A percentile compares a stretch with the other conserved stretches of the same genome.
Conservation (phyloP, 2,329 filamentous ascomycete genomes). For the Amesomyces nigricolor region DNA sequence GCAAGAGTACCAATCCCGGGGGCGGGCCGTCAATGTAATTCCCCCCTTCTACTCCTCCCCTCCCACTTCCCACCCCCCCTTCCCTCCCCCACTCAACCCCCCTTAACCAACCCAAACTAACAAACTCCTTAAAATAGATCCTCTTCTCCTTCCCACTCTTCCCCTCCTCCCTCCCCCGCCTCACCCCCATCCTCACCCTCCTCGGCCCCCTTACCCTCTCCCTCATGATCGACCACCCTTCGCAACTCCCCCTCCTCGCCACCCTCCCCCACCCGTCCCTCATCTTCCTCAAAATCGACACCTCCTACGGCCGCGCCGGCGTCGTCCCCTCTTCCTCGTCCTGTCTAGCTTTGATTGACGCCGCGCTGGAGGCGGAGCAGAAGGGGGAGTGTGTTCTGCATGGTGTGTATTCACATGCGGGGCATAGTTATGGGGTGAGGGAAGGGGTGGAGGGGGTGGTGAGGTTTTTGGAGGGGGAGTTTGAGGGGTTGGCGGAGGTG, state of each 20-base stretch:
- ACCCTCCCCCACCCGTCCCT: constrained; percentile 40
- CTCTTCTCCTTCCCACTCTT: constrained; percentile 69
- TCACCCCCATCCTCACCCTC: constrained; percentile 49
- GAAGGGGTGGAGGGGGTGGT: constrained; percentile 52
- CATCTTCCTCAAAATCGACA: constrained; percentile 69
- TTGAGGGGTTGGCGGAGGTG: constrained; percentile 47
- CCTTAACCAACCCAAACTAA: constrained; percentile 27
- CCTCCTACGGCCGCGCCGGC: constrained; percentile 66
- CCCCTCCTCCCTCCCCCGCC: constrained; percentile 52
- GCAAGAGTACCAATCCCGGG: constrained; percentile 48
- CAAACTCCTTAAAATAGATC: constrained; percentile 34
- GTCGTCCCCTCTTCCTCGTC: constrained; percentile 45
- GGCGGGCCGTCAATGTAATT: constrained; percentile 53
- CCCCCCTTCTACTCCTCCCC: neutral
- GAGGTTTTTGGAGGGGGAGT: constrained; percentile 53
- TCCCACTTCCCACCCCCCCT: neutral
- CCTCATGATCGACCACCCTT: constrained; percentile 64
- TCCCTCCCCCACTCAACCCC: neutral
- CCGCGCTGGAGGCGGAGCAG: constrained; percentile 39
- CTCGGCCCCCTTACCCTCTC: constrained; percentile 54
- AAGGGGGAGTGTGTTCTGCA: constrained; percentile 40
- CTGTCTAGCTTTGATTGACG: constrained; percentile 42
- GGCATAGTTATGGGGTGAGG: constrained; percentile 61
- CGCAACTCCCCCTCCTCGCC: constrained; percentile 47
- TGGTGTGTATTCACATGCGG: constrained; percentile 69